Evolutionary conservation across 2,329 filamentous ascomycete genomes (phyloP), one percentile per base, ranked within the genome.

Genomic region (Volutella citrinella): DNA sequence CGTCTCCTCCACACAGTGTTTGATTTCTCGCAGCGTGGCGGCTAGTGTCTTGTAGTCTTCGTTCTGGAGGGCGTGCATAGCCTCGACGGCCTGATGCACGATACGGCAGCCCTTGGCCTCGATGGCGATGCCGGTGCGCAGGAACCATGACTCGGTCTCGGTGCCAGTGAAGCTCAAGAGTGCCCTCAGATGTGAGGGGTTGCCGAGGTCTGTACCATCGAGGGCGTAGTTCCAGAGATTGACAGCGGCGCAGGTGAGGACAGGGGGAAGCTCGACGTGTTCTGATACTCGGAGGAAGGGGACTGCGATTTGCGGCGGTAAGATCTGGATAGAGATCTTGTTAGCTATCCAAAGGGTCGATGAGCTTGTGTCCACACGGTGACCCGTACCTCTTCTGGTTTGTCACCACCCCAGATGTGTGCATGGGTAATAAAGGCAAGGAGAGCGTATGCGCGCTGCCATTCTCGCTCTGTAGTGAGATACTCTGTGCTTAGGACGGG

Each of bases 141-240:
- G 90, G 64, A 97, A 97, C 91, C 91, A 96, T 50, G 89, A 88
- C 62, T 97, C 91, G 48, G 94, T 89, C 31, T 83, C 66, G 7
- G 87, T 93, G 16, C 88, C 90, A 5, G 89, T 96, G 53, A 95
- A 93, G 10, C 89, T 94, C 54, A 84, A 76, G 10, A 90, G 71
- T 0, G 82, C 82, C 13, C 74, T 69, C 10, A 96, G 69, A 31
- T 84, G 80, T 38, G 86, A 76, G 9, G 91, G 68, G 37, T 78
- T 68, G 45, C 80, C 76, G 18, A 84, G 77, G 30, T 80, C 73
- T 1, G 49, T 27, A 3, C 60, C 56, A 0, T 48, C 41, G 23
- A 83, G 79, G 42, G 76, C 72, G 64, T 86, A 96, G 64, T 97
- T 97, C 90, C 90, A 97, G 10, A 97, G 71, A 48, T 86, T 89